Conservation (phyloP, 176 grass and related monocot species). For the sorghum (Sorghum bicolor) region Sorghum_bicolor_NCBIv3 NC_012874.2:1329001-1329500, state of each 20-base stretch:
- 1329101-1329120: slow-evolving; percentile 90
- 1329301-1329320: slow-evolving; percentile 98
- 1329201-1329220: slow-evolving; percentile 15
- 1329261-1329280: slow-evolving; percentile 77
- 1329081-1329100: slow-evolving; percentile 90
- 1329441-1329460: slow-evolving; percentile 76
- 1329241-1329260: slow-evolving; percentile 99
- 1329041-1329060: slow-evolving; percentile 83
- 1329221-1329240: slow-evolving; percentile 58
- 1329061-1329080: slow-evolving; percentile 96
- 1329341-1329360: neutral
- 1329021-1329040: slow-evolving; percentile 76
- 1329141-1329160: slow-evolving; percentile 77
- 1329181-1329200: slow-evolving; percentile 16
- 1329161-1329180: slow-evolving; percentile 15
- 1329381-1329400: neutral
- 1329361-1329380: neutral
- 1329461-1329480: slow-evolving; percentile 90
- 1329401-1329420: slow-evolving; percentile 1
- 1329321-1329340: neutral
- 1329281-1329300: slow-evolving; percentile 67
- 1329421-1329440: slow-evolving; percentile 6
- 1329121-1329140: slow-evolving; percentile 96
- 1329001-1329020: slow-evolving; percentile 84
- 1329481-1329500: slow-evolving; percentile 85